These are phyloP conservation scores for Phytophthora rubi DNA, from an alignment of 352 stramenopile genomes.

Conservation along the genomic window DNA sequence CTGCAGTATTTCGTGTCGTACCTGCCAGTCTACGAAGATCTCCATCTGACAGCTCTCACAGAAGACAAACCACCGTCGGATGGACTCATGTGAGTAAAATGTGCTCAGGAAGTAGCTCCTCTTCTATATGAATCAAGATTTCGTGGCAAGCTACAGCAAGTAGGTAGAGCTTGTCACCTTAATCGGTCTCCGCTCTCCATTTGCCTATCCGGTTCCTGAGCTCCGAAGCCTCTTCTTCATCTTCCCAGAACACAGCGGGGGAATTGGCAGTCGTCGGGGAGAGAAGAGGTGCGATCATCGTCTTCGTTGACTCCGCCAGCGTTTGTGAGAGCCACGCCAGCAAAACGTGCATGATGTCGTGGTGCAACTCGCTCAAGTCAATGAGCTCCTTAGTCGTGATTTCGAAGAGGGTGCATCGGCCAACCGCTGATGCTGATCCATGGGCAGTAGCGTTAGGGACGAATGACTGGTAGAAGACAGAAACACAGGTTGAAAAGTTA, in stretches of 20 bases:
- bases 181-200: conserved; percentile 65
- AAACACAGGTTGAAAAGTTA: too few species aligned
- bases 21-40: conserved; percentile 70
- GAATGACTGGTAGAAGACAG: neutral
- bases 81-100: conserved; percentile 12
- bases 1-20: conserved; percentile 61
- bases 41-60: conserved; percentile 46
- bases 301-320: conserved; percentile 51
- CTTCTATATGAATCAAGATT: conserved; percentile 20
- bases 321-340: conserved; percentile 68
- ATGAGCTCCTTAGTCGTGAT: conserved; percentile 3
- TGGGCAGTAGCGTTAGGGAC: conserved; percentile 21
- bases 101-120: neutral
- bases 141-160: neutral
- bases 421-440: neutral
- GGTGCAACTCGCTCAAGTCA: conserved; percentile 58
- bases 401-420: neutral
- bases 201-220: conserved; percentile 47
- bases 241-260: conserved; percentile 40
- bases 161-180: neutral
- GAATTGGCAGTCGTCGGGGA: conserved; percentile 39
- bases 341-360: conserved; percentile 83
- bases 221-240: conserved; percentile 41
- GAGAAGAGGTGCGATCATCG: conserved; percentile 67
- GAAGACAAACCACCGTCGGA: conserved; percentile 24